phyloP scores from a whole-genome alignment of 257 asterid species.

The Solanum etuberosum region DNA sequence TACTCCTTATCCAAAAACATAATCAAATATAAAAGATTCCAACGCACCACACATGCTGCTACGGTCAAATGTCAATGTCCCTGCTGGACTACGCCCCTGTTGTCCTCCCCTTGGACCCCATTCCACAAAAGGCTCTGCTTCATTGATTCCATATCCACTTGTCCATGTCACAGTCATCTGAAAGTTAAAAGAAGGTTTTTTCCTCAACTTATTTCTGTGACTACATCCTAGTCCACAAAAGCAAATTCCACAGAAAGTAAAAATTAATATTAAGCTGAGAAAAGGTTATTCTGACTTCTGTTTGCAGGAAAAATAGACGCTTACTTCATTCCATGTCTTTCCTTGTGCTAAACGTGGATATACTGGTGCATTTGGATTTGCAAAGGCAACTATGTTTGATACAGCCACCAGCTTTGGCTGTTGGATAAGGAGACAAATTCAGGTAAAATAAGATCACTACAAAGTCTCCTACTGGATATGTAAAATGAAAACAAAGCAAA shows the following conservation, averaged over 20 bases:
- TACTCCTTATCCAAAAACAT: background rate
- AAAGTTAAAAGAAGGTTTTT: constrained; percentile 1
- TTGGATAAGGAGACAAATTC: background rate
- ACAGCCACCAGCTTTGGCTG: constrained; percentile 87
- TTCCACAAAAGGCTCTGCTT: constrained; percentile 66
- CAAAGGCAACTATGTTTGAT: constrained; percentile 57
- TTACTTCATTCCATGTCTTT: constrained; percentile 83
- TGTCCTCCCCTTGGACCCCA: constrained; percentile 73
- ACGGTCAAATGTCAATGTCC: constrained; percentile 71
- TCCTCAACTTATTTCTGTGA: background rate
- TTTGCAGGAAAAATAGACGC: constrained; percentile 2
- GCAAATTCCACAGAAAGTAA: background rate
- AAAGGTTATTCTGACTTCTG: background rate
- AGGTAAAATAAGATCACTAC: background rate
- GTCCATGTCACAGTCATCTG: constrained; percentile 99
- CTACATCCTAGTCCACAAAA: background rate
- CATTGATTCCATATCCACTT: constrained; percentile 57
- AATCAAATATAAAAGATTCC: background rate
- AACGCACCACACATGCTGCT: constrained; percentile 80
- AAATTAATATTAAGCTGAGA: background rate
- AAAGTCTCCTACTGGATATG: background rate
- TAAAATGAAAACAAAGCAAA: background rate
- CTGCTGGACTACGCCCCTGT: constrained; percentile 56
- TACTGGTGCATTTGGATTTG: constrained; percentile 82
- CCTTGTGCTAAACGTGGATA: constrained; percentile 98